Evolutionary conservation across 345 rosid species (phyloP).

Genomic region (Brassica nigra): DNA sequence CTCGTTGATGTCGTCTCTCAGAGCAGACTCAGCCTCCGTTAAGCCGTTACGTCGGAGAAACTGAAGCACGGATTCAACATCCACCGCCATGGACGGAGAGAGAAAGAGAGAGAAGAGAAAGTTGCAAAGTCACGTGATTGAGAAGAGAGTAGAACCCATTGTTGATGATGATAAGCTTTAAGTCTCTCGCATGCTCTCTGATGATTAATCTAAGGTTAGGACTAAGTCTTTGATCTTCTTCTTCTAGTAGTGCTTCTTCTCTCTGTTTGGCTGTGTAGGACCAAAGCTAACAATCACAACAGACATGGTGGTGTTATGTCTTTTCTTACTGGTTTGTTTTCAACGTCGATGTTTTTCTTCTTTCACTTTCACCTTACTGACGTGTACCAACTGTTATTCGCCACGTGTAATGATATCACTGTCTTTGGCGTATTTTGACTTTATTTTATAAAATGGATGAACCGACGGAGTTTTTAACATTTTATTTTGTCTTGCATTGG

Average conservation of each 20-base stretch:
- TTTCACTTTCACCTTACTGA: not conserved
- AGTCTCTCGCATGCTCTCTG: slow-evolving; percentile 45
- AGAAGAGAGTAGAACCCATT: slow-evolving; percentile 37
- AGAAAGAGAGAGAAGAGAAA: not conserved
- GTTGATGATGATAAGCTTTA: slow-evolving; percentile 4
- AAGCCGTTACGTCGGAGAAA: slow-evolving; percentile 73
- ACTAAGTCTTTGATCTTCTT: slow-evolving; percentile 29
- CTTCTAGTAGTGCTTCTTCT: slow-evolving; percentile 9
- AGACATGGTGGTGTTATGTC: slow-evolving; percentile 37
- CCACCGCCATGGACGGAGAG: slow-evolving; percentile 40
- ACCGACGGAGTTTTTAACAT: slow-evolving; percentile 29
- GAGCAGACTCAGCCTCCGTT: slow-evolving; percentile 65
- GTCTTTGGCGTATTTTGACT: slow-evolving; percentile 12
- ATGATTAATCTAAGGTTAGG: not conserved
- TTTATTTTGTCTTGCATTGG: slow-evolving; percentile 15
- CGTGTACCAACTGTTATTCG: not conserved
- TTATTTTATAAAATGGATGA: slow-evolving; percentile 24
- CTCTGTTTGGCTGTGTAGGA: slow-evolving; percentile 44
- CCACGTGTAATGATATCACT: slow-evolving; percentile 21
- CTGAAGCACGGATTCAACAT: slow-evolving; percentile 61
- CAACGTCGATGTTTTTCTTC: slow-evolving; percentile 3
- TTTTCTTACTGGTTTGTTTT: slow-evolving; percentile 60
- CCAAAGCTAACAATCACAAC: slow-evolving; percentile 50
- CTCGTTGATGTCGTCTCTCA: slow-evolving; percentile 69
- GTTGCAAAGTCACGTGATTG: slow-evolving; percentile 40